A percentile compares a stretch with the other conserved stretches of the same genome.
Evolutionary conservation across 2,329 filamentous ascomycete genomes (phyloP).

Genomic region (Nemania diffusa): DNA sequence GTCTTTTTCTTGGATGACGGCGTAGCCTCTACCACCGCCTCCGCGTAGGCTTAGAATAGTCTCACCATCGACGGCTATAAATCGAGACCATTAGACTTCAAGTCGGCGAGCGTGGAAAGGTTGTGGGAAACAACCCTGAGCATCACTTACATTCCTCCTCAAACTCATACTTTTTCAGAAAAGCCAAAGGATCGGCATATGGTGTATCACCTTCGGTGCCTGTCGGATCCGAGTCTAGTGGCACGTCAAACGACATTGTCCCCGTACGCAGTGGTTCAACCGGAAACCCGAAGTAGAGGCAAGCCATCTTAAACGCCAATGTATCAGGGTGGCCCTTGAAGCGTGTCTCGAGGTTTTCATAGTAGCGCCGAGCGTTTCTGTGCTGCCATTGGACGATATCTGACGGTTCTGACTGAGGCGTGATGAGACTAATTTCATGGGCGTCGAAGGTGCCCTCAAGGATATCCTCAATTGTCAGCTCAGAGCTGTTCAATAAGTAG

Average conservation of each 20-base stretch:
- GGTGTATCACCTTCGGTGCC: slow-evolving; percentile 9
- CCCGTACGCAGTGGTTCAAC: slow-evolving; percentile 54
- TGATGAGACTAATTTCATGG: slow-evolving; percentile 50
- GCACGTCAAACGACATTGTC: slow-evolving; percentile 5
- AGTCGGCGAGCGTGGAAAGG: neutral
- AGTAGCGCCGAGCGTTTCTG: slow-evolving; percentile 47
- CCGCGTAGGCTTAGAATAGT: slow-evolving; percentile 32
- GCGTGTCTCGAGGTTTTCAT: slow-evolving; percentile 45
- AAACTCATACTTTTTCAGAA: slow-evolving; percentile 39
- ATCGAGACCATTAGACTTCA: slow-evolving; percentile 12
- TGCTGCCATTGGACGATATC: slow-evolving; percentile 50
- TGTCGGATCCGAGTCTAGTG: slow-evolving; percentile 31
- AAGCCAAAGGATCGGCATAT: slow-evolving; percentile 37
- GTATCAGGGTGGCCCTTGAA: slow-evolving; percentile 47
- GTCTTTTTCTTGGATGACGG: neutral
- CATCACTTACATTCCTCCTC: slow-evolving; percentile 32
- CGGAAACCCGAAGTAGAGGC: slow-evolving; percentile 60
- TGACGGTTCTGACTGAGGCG: slow-evolving; percentile 42
- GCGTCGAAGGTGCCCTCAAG: slow-evolving; percentile 50
- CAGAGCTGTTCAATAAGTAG: slow-evolving; percentile 40
- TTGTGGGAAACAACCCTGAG: neutral
- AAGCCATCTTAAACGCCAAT: slow-evolving; percentile 56
- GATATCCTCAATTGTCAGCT: slow-evolving; percentile 47
- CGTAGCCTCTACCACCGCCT: slow-evolving; percentile 19
- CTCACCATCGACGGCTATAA: slow-evolving; percentile 5